Evolutionary conservation across 768 basidiomycete species (phyloP).

Genomic region (Xerocomus brunneocitrinus): DNA sequence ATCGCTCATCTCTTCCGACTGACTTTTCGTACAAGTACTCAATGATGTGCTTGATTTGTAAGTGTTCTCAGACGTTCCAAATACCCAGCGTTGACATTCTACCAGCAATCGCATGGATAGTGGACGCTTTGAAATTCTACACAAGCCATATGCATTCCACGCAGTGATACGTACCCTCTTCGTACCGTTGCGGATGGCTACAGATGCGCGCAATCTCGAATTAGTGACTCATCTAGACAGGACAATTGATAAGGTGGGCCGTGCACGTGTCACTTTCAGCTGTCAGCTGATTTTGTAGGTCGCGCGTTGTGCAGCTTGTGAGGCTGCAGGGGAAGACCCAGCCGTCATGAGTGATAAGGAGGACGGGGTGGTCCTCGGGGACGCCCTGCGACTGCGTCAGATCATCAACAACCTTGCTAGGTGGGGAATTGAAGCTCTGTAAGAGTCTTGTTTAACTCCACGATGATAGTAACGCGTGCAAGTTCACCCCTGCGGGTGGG

Average conservation of each 20-base stretch:
- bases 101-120: slow-evolving; percentile 81
- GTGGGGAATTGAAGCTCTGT: slow-evolving; percentile 24
- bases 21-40: slow-evolving; percentile 43
- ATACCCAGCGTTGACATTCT: slow-evolving; percentile 2
- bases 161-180: slow-evolving; percentile 72
- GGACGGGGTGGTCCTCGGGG: slow-evolving; percentile 73
- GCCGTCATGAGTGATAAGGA: slow-evolving; percentile 26
- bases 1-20: neutral
- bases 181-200: slow-evolving; percentile 62
- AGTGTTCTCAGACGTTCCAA: slow-evolving; percentile 20
- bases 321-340: slow-evolving; percentile 50
- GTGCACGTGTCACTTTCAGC: neutral
- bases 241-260: slow-evolving; percentile 53
- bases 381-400: slow-evolving; percentile 78
- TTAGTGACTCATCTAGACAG: slow-evolving; percentile 67
- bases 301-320: slow-evolving; percentile 55
- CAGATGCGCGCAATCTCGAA: slow-evolving; percentile 61
- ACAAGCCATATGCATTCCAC: slow-evolving; percentile 70
- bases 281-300: slow-evolving; percentile 35
- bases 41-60: slow-evolving; percentile 82
- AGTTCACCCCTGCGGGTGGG: slow-evolving; percentile 71
- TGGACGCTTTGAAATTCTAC: slow-evolving; percentile 71
- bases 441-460: neutral
- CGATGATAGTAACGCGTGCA: slow-evolving; percentile 62
- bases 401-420: slow-evolving; percentile 82